Evolutionary conservation across 768 basidiomycete genomes (phyloP).

Genomic region (Hygrophoropsis aurantiaca): DNA sequence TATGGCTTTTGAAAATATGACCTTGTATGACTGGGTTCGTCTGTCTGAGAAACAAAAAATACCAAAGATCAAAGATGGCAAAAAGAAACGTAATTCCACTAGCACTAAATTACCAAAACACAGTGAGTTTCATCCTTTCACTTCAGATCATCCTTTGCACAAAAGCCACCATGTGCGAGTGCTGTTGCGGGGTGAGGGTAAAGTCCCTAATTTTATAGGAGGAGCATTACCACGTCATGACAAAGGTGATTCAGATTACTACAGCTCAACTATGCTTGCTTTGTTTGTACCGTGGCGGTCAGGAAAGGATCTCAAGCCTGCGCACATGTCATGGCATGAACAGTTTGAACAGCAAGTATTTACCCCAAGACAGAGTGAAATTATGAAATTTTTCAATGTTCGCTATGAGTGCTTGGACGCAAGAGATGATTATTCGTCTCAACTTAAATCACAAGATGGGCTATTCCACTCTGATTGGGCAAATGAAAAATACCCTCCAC

Average conservation of each 20-base stretch:
- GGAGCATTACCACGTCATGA: constrained; percentile 26
- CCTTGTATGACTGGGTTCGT: constrained; percentile 30
- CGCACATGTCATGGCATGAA: constrained; percentile 20
- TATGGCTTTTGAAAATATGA: constrained; percentile 10
- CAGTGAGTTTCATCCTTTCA: too few species aligned
- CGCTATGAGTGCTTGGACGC: constrained; percentile 37
- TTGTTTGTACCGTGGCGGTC: constrained; percentile 11
- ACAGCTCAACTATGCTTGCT: constrained; percentile 12
- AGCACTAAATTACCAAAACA: too few species aligned
- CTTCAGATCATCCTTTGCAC: constrained; percentile 19
- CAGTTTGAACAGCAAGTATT: constrained; percentile 17
- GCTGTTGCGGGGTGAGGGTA: neutral
- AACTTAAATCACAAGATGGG: too few species aligned
- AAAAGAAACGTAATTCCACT: too few species aligned
- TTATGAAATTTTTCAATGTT: constrained; percentile 32
- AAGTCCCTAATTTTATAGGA: constrained; percentile 30
- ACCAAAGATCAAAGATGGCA: too few species aligned
- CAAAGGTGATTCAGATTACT: constrained; percentile 15
- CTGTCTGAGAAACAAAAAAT: constrained; percentile 9
- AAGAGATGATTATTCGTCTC: constrained; percentile 29
- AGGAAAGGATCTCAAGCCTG: constrained; percentile 3
- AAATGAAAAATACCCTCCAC: too few species aligned
- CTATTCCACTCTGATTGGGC: too few species aligned
- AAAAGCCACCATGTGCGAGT: constrained; percentile 20
- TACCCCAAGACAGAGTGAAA: constrained; percentile 1